Conservation (phyloP, 768 basidiomycete genomes). For the Kwoniella sp. region DNA sequence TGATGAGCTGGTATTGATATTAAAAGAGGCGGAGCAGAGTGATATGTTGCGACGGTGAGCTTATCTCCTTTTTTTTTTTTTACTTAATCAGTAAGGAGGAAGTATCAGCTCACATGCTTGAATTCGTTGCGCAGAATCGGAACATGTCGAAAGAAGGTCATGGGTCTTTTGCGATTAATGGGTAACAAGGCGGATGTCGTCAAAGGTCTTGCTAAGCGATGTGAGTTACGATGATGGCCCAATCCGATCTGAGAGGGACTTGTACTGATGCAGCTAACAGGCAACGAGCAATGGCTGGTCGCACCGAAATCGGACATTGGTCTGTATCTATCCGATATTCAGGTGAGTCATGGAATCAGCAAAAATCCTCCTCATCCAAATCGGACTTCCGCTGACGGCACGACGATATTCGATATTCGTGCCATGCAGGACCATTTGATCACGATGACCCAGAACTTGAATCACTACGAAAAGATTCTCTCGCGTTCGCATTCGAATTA, state of each 20-base stretch:
- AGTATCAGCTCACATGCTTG: neutral
- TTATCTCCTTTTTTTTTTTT: neutral
- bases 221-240: constrained; percentile 52
- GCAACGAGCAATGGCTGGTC: constrained; percentile 92
- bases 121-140: constrained; percentile 68
- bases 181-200: constrained; percentile 99
- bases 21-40: constrained; percentile 93
- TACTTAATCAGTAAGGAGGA: too few species aligned
- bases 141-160: constrained; percentile 97
- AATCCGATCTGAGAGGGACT: neutral
- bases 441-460: constrained; percentile 99
- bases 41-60: constrained; percentile 84
- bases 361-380: too few species aligned
- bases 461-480: constrained; percentile 99
- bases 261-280: constrained; percentile 12
- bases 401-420: neutral
- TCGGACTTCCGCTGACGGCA: neutral
- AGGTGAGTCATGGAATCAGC: constrained; percentile 58
- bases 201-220: constrained; percentile 95
- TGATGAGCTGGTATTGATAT: constrained; percentile 93
- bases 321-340: constrained; percentile 92
- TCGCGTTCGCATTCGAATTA: constrained; percentile 99
- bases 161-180: constrained; percentile 94
- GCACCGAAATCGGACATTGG: constrained; percentile 98
- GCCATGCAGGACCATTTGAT: constrained; percentile 80